Evolutionary conservation across 345 rosid species (phyloP), one percentile per base, ranked within the genome.

Genomic region (Lepidium aucheri): DNA sequence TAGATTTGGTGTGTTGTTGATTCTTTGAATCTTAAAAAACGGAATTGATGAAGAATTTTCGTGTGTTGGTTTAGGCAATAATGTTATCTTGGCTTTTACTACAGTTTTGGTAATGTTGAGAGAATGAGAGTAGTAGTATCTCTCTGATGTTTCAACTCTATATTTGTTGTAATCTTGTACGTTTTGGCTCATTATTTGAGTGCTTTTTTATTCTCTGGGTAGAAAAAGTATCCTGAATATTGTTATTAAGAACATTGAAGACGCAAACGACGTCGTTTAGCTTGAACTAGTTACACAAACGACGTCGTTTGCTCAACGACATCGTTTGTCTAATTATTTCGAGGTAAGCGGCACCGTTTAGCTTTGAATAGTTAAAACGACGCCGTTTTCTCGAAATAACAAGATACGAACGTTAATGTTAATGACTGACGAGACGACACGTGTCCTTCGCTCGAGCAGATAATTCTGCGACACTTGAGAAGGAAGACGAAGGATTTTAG

Each of bases 371-470:
- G 32, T 6, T 26, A 45, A 15, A 69, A 60, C 68, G 68, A 3
- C 0, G 39, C 4, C 62, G 74, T 61, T 69, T 11, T 0, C 3
- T 14, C 24, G 40, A 20, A 22, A n/a, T 12, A 18, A 22, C 7
- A 62, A 46, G 70, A 64, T 72, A 72, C 45, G 71, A 65, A 65
- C 61, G 32, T 28, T 28, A 1, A 28, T 28, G 32, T 52, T 12
- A 51, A 50, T 58, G 76, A 72, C 34, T 35, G 49, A 47, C 50
- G 49, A 41, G 71, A 9, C 7, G 61, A 64, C 70, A 79, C 82
- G 82, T 79, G 79, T 53, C 69, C 9, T 7, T 4, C 6, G 9
- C 34, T 53, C 28, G 34, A 47, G 41, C 72, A 58, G 68, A 75
- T 63, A 63, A 52, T 40, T 56, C 56, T 71, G 68, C 36, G 22